Evolutionary conservation across 2,329 filamentous ascomycete species (phyloP).

Genomic region (Fusarium humuli): DNA sequence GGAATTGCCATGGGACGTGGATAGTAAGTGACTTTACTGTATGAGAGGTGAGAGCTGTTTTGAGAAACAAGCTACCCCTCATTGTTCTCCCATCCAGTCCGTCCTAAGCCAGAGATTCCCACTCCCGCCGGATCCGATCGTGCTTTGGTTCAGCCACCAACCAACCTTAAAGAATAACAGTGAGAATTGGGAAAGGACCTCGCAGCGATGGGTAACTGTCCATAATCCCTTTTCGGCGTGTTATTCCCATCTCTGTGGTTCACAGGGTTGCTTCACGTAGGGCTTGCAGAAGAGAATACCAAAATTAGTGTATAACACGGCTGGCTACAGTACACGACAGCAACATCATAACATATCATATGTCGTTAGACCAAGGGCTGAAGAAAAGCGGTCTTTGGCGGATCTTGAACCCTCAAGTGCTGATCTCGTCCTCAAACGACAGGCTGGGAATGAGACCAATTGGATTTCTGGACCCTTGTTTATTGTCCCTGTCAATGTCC

Average conservation of each 20-base stretch:
- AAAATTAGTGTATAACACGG: constrained; percentile 9
- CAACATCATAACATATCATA: constrained; percentile 3
- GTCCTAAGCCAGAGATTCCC: constrained; percentile 4
- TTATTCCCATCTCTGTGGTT: constrained; percentile 2
- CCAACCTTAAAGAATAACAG: not conserved
- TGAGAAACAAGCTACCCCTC: constrained; percentile 33
- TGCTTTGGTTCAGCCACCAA: constrained; percentile 28
- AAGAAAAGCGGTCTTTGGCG: not conserved
- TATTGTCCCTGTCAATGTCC: constrained; percentile 4
- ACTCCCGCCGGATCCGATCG: constrained; percentile 27
- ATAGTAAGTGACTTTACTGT: not conserved
- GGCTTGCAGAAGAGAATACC: not conserved
- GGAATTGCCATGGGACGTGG: constrained; percentile 8
- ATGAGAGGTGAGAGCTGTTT: constrained; percentile 1
- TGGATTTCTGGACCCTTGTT: constrained; percentile 3
- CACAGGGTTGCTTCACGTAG: not conserved
- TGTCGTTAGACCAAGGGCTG: constrained; percentile 14
- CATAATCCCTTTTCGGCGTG: constrained; percentile 7
- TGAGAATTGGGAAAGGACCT: not conserved
- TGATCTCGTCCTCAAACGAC: constrained; percentile 1
- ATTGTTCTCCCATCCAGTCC: constrained; percentile 4
- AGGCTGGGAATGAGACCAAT: not conserved
- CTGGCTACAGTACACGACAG: not conserved
- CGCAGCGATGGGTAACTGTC: constrained; percentile 15
- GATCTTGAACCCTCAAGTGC: constrained; percentile 2